Evolutionary conservation across 768 basidiomycete genomes (phyloP).

Genomic region (Mycena polygramma): DNA sequence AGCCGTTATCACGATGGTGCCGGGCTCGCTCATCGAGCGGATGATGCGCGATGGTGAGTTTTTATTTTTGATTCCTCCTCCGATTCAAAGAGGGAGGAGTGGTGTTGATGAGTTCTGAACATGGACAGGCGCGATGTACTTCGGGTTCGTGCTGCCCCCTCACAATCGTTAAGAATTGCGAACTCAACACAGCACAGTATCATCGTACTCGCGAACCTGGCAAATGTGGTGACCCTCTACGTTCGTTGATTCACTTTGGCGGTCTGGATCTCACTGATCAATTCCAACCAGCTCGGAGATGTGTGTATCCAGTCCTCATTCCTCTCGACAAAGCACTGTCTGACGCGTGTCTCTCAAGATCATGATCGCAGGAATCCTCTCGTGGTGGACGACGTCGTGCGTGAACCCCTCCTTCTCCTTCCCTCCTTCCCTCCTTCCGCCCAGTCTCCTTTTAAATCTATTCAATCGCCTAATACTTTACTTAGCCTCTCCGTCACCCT

Average conservation of each 20-base stretch:
- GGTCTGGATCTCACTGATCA: too few species aligned
- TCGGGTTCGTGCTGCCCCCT: slow-evolving; percentile 18
- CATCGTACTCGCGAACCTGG: slow-evolving; percentile 33
- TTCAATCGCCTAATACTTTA: neutral
- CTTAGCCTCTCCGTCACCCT: slow-evolving; percentile 31
- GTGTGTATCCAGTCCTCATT: slow-evolving; percentile 8
- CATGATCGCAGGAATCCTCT: slow-evolving; percentile 28
- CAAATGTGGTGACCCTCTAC: slow-evolving; percentile 28
- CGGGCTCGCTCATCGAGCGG: slow-evolving; percentile 23
- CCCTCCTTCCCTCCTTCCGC: neutral
- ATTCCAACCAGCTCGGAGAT: neutral
- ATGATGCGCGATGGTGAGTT: slow-evolving; percentile 33
- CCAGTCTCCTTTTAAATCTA: neutral
- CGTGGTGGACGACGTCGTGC: slow-evolving; percentile 35
- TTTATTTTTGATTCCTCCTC: neutral
- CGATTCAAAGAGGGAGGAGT: too few species aligned
- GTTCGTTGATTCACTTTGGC: slow-evolving; percentile 4
- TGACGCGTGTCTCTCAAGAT: neutral
- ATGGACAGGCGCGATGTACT: slow-evolving; percentile 37
- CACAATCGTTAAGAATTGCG: neutral
- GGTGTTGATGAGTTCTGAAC: too few species aligned
- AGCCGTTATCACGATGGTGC: neutral
- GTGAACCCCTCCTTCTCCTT: slow-evolving; percentile 8
- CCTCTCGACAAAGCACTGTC: too few species aligned
- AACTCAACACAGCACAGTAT: slow-evolving; percentile 4